A percentile compares a stretch with the other conserved stretches of the same genome.
Conservation (phyloP, 805 yeast genomes). For the Starmera pachycereana region DNA sequence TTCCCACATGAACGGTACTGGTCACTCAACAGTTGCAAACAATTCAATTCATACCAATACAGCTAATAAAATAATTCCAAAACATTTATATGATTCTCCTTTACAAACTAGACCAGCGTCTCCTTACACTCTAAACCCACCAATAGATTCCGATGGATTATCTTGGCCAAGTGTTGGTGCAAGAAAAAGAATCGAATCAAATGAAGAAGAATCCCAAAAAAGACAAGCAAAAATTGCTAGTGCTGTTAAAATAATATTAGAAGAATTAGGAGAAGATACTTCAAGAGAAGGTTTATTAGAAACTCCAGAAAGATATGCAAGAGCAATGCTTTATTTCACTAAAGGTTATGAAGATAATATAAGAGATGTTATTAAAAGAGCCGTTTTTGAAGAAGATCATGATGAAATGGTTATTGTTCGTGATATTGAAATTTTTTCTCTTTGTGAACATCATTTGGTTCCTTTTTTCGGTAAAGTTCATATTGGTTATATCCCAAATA, state of each 20-base stretch:
- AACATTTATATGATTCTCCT: conserved; percentile 34
- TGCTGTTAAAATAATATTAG: conserved; percentile 59
- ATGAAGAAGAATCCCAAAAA: conserved; percentile 49
- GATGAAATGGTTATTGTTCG: conserved; percentile 98
- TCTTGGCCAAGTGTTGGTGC: conserved; percentile 95
- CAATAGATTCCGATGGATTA: conserved; percentile 81
- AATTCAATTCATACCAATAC: conserved; percentile 3
- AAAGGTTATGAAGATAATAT: conserved; percentile 95
- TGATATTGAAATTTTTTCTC: conserved; percentile 83
- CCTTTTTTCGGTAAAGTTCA: conserved; percentile 97
- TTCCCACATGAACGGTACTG: conserved; percentile 11
- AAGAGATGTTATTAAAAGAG: conserved; percentile 83
- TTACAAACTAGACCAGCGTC: conserved; percentile 69
- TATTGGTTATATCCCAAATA: conserved; percentile 95
- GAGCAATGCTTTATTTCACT: conserved; percentile 93
- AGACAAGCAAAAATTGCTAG: conserved; percentile 72
- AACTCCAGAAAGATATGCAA: conserved; percentile 93
- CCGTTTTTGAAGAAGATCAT: conserved; percentile 96
- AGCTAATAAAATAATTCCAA: neutral
- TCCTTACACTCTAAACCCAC: conserved; percentile 75
- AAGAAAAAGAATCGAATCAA: conserved; percentile 59
- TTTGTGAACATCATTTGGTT: conserved; percentile 96
- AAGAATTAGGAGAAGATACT: conserved; percentile 87
- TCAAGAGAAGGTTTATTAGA: conserved; percentile 81
- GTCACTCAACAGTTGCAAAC: conserved; percentile 12